phyloP scores from a whole-genome alignment of 192 early-diverging fungal species.

The Gaertneriomyces semiglobifer region DNA sequence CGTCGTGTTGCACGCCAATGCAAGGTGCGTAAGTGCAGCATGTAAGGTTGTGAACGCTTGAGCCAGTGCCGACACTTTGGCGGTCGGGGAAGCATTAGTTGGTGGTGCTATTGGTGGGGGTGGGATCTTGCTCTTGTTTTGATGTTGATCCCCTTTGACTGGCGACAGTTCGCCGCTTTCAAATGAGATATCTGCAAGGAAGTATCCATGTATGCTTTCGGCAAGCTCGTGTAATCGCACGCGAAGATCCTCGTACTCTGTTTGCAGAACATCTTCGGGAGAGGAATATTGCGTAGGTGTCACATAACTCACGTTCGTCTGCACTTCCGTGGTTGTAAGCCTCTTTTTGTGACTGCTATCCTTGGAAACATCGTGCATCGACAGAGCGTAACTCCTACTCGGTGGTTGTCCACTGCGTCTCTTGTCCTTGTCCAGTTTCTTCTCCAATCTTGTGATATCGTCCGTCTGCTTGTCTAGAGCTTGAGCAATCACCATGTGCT shows the following conservation, averaged over 20 bases:
- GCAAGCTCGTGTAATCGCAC: neutral
- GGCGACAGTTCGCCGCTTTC: neutral
- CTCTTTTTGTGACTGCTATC: too few relatives aligned
- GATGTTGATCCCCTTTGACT: neutral
- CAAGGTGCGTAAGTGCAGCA: slow-evolving; percentile 6
- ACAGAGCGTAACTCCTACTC: too few relatives aligned
- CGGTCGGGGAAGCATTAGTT: slow-evolving; percentile 1
- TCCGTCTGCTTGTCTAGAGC: too few relatives aligned
- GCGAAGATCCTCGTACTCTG: slow-evolving; percentile 5
- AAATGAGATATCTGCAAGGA: neutral
- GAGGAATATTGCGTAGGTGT: too few relatives aligned
- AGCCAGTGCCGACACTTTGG: slow-evolving; percentile 6
- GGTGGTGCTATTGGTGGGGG: neutral
- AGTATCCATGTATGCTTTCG: neutral
- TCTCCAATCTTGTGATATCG: too few relatives aligned
- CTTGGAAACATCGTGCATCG: too few relatives aligned
- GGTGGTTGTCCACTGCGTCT: too few relatives aligned
- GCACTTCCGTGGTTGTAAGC: too few relatives aligned
- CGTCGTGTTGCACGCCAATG: neutral
- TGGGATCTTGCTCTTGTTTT: too few relatives aligned
- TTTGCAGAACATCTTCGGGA: neutral
- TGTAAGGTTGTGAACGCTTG: slow-evolving; percentile 3
- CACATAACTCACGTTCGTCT: too few relatives aligned
- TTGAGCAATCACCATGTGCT: too few relatives aligned
- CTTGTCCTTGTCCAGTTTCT: too few relatives aligned